Evolutionary conservation across 257 asterid species (phyloP).

Genomic region (Nicotiana paniculata): DNA sequence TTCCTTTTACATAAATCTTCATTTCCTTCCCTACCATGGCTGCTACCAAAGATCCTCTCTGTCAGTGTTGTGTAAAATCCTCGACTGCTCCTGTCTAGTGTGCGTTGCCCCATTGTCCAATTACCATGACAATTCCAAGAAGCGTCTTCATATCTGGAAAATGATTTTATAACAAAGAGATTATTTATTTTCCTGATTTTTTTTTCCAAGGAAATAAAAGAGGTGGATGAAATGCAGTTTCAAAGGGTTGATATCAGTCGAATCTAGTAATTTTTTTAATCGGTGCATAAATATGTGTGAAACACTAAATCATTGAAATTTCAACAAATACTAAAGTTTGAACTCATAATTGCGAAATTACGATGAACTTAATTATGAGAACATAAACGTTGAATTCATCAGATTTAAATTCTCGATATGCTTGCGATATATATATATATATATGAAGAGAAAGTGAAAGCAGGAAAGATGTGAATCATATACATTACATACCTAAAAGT

Average conservation of each 20-base stretch:
- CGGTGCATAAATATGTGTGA: background rate
- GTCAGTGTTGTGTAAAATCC: conserved; percentile 21
- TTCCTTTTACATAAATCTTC: conserved; percentile 20
- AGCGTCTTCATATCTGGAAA: conserved; percentile 44
- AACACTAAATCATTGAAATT: too few species aligned
- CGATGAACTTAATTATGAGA: background rate
- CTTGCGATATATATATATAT: background rate
- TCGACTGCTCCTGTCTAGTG: conserved; percentile 23
- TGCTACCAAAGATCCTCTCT: conserved; percentile 25
- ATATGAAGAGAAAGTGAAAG: background rate
- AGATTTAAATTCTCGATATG: background rate
- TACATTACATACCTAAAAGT: conserved; percentile 35
- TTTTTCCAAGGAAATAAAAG: background rate
- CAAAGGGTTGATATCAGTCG: background rate
- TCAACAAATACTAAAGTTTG: background rate
- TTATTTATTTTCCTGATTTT: too few species aligned
- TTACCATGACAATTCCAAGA: conserved; percentile 28
- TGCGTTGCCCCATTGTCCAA: conserved; percentile 25
- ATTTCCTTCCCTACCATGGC: conserved; percentile 22
- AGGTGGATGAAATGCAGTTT: background rate
- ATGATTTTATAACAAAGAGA: background rate
- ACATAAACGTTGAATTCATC: background rate
- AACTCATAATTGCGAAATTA: background rate
- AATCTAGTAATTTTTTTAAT: too few species aligned
- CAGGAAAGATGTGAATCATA: background rate